phyloP scores from a whole-genome alignment of 352 stramenopile species.

The Phytophthora foliorum region DNA sequence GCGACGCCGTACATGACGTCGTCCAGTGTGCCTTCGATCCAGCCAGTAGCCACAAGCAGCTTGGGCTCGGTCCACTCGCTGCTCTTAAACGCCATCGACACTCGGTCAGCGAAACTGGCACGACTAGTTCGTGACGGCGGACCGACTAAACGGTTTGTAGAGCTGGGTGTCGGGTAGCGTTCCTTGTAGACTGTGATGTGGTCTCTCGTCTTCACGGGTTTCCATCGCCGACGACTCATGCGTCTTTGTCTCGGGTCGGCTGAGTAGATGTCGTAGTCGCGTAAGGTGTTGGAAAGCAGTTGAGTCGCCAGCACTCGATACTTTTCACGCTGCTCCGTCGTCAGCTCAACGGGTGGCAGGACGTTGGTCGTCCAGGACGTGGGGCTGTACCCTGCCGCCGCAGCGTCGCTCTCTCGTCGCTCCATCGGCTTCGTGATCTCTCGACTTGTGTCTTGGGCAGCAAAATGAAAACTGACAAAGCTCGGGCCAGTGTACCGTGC shows the following conservation, averaged over 20 bases:
- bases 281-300: slow-evolving; percentile 39
- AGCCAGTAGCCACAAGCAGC: slow-evolving; percentile 49
- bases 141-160: slow-evolving; percentile 7
- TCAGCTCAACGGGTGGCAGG: slow-evolving; percentile 29
- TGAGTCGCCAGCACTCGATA: slow-evolving; percentile 36
- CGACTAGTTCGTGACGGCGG: slow-evolving; percentile 31
- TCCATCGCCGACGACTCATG: slow-evolving; percentile 45
- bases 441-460: slow-evolving; percentile 16
- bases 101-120: slow-evolving; percentile 46
- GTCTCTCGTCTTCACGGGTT: slow-evolving; percentile 37
- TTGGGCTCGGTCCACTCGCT: slow-evolving; percentile 49
- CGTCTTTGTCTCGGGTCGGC: slow-evolving; percentile 38
- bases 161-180: slow-evolving; percentile 33
- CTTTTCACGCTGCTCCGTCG: slow-evolving; percentile 30
- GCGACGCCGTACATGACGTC: slow-evolving; percentile 78
- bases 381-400: slow-evolving; percentile 20
- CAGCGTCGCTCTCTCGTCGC: slow-evolving; percentile 15
- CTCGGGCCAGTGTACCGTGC: not conserved
- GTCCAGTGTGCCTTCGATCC: slow-evolving; percentile 52
- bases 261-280: slow-evolving; percentile 45
- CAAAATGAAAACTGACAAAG: slow-evolving; percentile 35
- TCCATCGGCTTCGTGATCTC: slow-evolving; percentile 7
- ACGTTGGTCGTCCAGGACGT: slow-evolving; percentile 40
- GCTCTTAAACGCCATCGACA: slow-evolving; percentile 31
- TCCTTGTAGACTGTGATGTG: slow-evolving; percentile 52